phyloP scores from a whole-genome alignment of 164 flowering plant genomes.

The Euptelea pleiosperma region DNA sequence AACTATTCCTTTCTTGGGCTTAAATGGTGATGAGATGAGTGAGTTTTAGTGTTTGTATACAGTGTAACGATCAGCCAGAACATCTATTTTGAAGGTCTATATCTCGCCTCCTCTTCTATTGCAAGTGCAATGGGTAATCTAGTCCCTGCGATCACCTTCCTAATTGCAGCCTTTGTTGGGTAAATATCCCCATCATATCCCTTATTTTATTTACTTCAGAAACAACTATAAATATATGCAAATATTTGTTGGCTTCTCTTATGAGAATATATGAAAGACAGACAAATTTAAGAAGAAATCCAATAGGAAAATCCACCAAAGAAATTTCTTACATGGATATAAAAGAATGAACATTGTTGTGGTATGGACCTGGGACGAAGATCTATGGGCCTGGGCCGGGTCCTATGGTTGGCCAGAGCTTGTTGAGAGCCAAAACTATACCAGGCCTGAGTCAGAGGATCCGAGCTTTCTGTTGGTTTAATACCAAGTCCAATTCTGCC shows the following conservation, averaged over 20 bases:
- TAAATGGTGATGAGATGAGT: neutral
- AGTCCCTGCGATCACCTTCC: constrained; percentile 65
- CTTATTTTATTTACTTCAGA: neutral
- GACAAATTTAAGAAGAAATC: neutral
- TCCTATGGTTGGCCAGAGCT: no score
- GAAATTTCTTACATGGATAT: no score
- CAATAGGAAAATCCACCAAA: no score
- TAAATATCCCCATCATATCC: constrained; percentile 21
- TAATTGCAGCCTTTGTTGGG: constrained; percentile 46
- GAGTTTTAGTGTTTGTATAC: constrained; percentile 6
- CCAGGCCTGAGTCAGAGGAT: no score
- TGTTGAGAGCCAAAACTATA: no score
- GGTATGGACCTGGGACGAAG: no score
- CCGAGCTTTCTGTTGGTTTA: no score
- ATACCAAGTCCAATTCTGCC: no score
- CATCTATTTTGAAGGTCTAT: constrained; percentile 51
- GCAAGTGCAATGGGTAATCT: constrained; percentile 64
- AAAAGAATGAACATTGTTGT: no score
- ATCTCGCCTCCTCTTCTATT: constrained; percentile 55
- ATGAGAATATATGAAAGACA: neutral
- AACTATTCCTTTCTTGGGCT: no score
- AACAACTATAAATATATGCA: neutral
- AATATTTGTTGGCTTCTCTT: no score
- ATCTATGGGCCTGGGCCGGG: no score
- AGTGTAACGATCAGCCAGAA: constrained; percentile 60